Evolutionary conservation across 2,329 filamentous ascomycete species (phyloP), one percentile per base, ranked within the genome.

Genomic region (Monosporascus cannonballus): DNA sequence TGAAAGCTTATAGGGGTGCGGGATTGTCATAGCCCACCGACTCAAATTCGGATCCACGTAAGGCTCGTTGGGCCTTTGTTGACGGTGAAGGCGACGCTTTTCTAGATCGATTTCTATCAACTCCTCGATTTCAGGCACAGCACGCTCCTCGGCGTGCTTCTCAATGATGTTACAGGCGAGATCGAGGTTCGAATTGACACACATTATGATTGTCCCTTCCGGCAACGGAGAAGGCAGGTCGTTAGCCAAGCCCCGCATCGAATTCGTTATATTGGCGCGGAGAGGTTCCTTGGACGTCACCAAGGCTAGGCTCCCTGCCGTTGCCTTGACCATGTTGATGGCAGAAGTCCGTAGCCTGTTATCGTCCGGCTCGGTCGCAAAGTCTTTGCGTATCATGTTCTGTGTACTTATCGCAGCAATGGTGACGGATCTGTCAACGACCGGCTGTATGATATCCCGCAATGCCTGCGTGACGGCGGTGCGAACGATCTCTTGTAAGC

Each of bases 251-350:
- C 78, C 78, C 50, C 94, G 87, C 69, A 99, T 91, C 67, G 97
- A 96, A 71, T 97, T 99, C 51, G 89, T 95, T 71, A 99, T 96
- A 72, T 95, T 97, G 69, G 95, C 94, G 55, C 94, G 85, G 17
- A 99, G 78, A 17, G 94, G 94, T 69, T 99, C 94, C 71, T 97
- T 99, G 67, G 92, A 97, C 3, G 94, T 99, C n/a, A 99, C 94
- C 34, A 96, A 80, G 15, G 94, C 94, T 51, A 99, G 79, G 64
- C 91, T 96, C 39, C 94, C 94, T 24, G 94, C 93, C 25, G 96
- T 89, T 49, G 92, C 87, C 71, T 96, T 94, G 46, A 96, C 94
- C 84, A 97, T 95, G 57, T 87, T 96, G 60, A 96, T 85, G 3
- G 94, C 93, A 34, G 92, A 89, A 49, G 85, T 87, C 50, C 91